Evolutionary conservation across 129 eudicot genomes (phyloP), one percentile per base, ranked within the genome.

Genomic region (Oenanthe sinensis): DNA sequence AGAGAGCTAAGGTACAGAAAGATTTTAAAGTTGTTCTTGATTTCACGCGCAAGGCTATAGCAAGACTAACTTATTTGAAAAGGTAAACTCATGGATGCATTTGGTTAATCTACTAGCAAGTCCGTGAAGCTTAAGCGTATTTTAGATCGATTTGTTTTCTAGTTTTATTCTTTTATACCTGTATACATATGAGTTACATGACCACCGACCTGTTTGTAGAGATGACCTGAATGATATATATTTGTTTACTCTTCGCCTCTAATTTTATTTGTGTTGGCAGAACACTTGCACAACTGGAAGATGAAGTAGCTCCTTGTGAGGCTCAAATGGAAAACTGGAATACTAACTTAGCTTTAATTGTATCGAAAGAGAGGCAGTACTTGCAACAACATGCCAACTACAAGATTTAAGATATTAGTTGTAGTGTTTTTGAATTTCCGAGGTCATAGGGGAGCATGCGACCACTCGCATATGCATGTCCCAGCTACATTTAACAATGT

Each of bases 1-100:
- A 95, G 83, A 90, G 97, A 79, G 90, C 97, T 79, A 91, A 91
- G 86, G 97, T 95, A 73, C 97, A 91, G 62, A 88, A 95, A 85
- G 98, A 95, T 67, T 95, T 97, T 68, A 95, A 88, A 79, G 88
- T 88, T 78, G 97, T 95, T 86, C 97, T 95, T 33, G 97, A 91
- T 84, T 91, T 90, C 80, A 95, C 97, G 55, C 92, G 98, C 26
- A 95, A 91, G 76, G 98, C 98, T 49, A 91, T 95, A 44, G 96
- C 97, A 77, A 86, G 97, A 75, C 79, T 95, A 75, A 90, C 97
- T 77, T 95, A 95, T 85, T 82, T 91, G 80, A 95, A 95, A 87
- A 88, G 96, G 98, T 91, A 43, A 78, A 74, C 77, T 73, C 12
- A 9, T 75, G 28, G 73, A 63, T 75, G 52, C 60, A 54, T 71